These are phyloP conservation scores for Cladosporium sp. DNA, from an alignment of 2,329 filamentous ascomycete species.

Conservation along the genomic window DNA sequence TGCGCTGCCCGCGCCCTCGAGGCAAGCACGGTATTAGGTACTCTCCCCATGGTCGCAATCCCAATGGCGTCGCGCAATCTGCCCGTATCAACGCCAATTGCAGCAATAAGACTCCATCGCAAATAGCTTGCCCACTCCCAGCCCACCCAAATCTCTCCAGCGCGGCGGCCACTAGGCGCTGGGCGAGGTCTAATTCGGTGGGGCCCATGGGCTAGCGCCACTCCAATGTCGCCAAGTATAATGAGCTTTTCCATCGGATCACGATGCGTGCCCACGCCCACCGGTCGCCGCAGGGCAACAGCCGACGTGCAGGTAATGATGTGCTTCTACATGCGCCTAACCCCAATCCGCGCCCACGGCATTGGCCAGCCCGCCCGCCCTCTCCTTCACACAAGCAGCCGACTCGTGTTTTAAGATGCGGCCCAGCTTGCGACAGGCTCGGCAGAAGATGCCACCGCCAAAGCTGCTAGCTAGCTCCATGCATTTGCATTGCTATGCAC, in stretches of 20 bases:
- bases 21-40: background rate
- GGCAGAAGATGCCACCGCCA: conserved; percentile 5
- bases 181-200: conserved; percentile 6
- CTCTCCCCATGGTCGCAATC: conserved; percentile 4
- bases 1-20: background rate
- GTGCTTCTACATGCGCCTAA: background rate
- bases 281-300: conserved; percentile 12
- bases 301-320: conserved; percentile 5
- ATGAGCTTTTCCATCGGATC: conserved; percentile 7
- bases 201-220: background rate
- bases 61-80: conserved; percentile 8
- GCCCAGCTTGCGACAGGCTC: background rate
- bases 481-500: background rate
- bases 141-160: conserved; percentile 11
- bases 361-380: conserved; percentile 1
- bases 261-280: background rate
- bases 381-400: conserved; percentile 8
- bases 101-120: conserved; percentile 6
- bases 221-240: conserved; percentile 8
- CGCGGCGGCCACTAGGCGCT: conserved; percentile 7
- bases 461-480: background rate
- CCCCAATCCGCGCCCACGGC: background rate
- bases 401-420: background rate
- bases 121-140: conserved; percentile 13
- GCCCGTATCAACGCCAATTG: conserved; percentile 5